phyloP scores from a whole-genome alignment of 352 stramenopile genomes.

The Nothophytophthora sp. region DNA sequence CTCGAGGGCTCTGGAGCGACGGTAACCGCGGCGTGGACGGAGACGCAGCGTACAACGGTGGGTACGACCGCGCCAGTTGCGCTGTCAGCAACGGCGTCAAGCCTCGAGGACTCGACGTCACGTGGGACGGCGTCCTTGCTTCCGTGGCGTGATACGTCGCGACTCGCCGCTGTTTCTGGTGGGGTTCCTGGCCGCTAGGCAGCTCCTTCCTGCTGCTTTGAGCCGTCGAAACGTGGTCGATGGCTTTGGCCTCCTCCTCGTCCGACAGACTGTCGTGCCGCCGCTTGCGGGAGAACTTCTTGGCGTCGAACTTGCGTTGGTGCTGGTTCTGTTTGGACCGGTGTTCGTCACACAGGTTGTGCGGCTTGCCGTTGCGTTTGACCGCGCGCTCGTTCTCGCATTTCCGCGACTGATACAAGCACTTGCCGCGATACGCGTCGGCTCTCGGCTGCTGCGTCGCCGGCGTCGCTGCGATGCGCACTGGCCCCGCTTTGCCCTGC shows the following conservation, averaged over 20 bases:
- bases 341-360: conserved; percentile 82
- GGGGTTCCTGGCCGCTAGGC: conserved; percentile 1
- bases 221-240: too few relatives aligned
- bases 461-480: neutral
- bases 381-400: conserved; percentile 81
- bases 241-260: conserved; percentile 14
- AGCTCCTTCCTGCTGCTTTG: neutral
- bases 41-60: neutral
- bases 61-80: conserved; percentile 4
- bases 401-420: conserved; percentile 77
- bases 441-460: neutral
- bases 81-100: conserved; percentile 1
- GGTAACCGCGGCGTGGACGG: conserved; percentile 7
- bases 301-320: conserved; percentile 83
- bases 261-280: conserved; percentile 25
- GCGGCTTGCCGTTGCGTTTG: conserved; percentile 76
- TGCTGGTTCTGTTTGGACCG: conserved; percentile 81
- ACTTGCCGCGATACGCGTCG: conserved; percentile 56
- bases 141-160: conserved; percentile 3
- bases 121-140: neutral
- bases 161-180: conserved; percentile 6
- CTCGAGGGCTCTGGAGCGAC: conserved; percentile 13
- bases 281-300: conserved; percentile 69
- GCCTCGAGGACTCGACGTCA: neutral
- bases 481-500: neutral